Evolutionary conservation across 805 yeast species (phyloP).

Genomic region (Yueomyces sinensis): DNA sequence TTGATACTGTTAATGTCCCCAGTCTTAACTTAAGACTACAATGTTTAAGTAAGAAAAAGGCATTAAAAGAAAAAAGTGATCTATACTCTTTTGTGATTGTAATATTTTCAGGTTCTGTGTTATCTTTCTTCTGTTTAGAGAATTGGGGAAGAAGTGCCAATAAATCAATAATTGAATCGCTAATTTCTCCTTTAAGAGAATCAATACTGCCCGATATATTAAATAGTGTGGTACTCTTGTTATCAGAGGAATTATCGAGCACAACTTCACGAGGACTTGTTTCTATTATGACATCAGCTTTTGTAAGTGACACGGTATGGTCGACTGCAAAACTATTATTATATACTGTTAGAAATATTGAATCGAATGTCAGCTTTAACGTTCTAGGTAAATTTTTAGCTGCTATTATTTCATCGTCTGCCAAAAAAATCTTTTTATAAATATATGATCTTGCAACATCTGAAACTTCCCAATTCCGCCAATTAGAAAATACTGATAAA

Average conservation of each 20-base stretch:
- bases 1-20: slow-evolving; percentile 7
- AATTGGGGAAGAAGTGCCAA: slow-evolving; percentile 3
- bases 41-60: slow-evolving; percentile 9
- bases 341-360: slow-evolving; percentile 16
- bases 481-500: slow-evolving; percentile 45
- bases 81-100: not conserved
- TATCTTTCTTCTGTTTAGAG: slow-evolving; percentile 1
- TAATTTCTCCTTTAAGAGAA: slow-evolving; percentile 15
- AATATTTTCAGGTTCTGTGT: not conserved
- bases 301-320: slow-evolving; percentile 14
- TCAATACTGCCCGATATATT: slow-evolving; percentile 14
- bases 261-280: slow-evolving; percentile 2
- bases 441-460: slow-evolving; percentile 45
- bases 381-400: slow-evolving; percentile 5
- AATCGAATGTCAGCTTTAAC: slow-evolving; percentile 9
- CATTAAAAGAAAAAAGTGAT: slow-evolving; percentile 9
- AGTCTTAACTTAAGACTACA: slow-evolving; percentile 11
- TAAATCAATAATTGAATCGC: slow-evolving; percentile 11
- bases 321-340: slow-evolving; percentile 13
- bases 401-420: slow-evolving; percentile 5
- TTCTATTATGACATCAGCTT: slow-evolving; percentile 9
- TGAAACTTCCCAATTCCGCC: slow-evolving; percentile 90
- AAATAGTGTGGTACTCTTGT: slow-evolving; percentile 7
- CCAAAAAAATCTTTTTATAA: slow-evolving; percentile 37
- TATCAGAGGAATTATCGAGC: slow-evolving; percentile 4